phyloP scores from a whole-genome alignment of 192 early-diverging fungal genomes.

The Obelidium mucronatum region DNA sequence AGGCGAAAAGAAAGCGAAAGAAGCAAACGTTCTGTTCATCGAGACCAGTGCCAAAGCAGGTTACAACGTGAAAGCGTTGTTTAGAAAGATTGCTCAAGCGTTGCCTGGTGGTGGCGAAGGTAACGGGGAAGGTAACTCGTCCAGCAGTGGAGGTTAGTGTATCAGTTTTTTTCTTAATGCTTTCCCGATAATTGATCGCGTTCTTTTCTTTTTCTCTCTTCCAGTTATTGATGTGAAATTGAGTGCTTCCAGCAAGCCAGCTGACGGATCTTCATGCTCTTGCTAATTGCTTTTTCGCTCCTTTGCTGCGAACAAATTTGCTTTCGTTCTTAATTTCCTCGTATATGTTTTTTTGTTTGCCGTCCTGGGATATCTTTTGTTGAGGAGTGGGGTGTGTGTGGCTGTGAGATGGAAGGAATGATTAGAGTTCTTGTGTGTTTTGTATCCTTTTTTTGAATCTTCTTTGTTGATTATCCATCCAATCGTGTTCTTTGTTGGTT shows the following conservation, averaged over 20 bases:
- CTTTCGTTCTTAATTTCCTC: background rate
- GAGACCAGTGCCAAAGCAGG: constrained; percentile 99
- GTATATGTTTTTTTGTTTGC: too few species aligned
- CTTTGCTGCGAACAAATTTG: background rate
- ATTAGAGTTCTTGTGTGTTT: too few species aligned
- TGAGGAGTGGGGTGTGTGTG: background rate
- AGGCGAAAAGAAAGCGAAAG: constrained; percentile 97
- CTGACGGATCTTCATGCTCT: constrained; percentile 53
- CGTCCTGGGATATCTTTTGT: background rate
- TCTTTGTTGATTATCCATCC: too few species aligned
- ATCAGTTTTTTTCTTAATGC: constrained; percentile 4
- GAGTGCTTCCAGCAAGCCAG: constrained; percentile 42
- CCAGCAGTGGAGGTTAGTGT: constrained; percentile 35
- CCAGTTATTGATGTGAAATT: constrained; percentile 60
- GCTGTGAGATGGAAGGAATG: background rate
- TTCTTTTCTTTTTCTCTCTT: constrained; percentile 5
- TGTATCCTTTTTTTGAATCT: too few species aligned
- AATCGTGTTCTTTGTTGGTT: too few species aligned
- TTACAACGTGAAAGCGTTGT: constrained; percentile 98
- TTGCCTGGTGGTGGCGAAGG: constrained; percentile 80
- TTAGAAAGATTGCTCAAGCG: constrained; percentile 95
- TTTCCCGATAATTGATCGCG: background rate
- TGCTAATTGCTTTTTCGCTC: constrained; percentile 35
- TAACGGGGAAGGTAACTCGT: constrained; percentile 8
- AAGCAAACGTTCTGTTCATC: constrained; percentile 97